Conservation (phyloP, 306 rosid genomes). For the Trifolium repens region DNA sequence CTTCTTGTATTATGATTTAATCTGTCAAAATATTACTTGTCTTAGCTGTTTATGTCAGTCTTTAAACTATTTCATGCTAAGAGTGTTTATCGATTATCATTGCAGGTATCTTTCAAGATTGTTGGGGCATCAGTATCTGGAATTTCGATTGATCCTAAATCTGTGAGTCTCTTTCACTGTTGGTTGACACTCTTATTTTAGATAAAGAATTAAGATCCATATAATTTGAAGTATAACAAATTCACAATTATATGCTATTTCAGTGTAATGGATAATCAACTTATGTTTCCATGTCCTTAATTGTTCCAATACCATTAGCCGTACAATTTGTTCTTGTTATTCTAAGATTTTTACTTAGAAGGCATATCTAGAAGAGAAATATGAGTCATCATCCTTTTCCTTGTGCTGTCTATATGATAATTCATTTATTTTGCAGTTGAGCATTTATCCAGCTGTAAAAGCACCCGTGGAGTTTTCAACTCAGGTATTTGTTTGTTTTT, state of each 20-base stretch:
- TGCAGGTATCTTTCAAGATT: conserved; percentile 82
- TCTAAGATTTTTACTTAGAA: conserved; percentile 6
- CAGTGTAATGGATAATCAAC: conserved; percentile 12
- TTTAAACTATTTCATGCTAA: neutral
- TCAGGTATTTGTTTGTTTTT: conserved; percentile 60
- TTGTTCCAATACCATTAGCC: conserved; percentile 4
- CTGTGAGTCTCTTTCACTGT: conserved; percentile 64
- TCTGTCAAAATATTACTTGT: conserved; percentile 1
- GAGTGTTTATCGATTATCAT: conserved; percentile 1
- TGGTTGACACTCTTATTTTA: conserved; percentile 15
- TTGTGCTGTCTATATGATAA: conserved; percentile 40
- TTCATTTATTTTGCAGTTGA: conserved; percentile 62
- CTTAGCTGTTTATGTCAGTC: conserved; percentile 11
- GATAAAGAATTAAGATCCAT: conserved; percentile 24
- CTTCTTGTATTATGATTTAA: neutral
- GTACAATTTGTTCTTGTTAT: neutral
- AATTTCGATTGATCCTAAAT: conserved; percentile 72
- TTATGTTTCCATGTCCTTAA: conserved; percentile 8
- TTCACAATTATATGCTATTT: conserved; percentile 30
- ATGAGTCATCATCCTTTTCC: conserved; percentile 11
- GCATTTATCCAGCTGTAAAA: conserved; percentile 90
- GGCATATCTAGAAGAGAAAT: conserved; percentile 18
- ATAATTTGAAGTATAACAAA: conserved; percentile 31
- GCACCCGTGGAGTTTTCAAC: conserved; percentile 83
- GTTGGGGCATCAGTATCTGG: conserved; percentile 91